Evolutionary conservation across 139 green algal genomes (phyloP), one percentile per base, ranked within the genome.

Genomic region (Chlorella vulgaris): DNA sequence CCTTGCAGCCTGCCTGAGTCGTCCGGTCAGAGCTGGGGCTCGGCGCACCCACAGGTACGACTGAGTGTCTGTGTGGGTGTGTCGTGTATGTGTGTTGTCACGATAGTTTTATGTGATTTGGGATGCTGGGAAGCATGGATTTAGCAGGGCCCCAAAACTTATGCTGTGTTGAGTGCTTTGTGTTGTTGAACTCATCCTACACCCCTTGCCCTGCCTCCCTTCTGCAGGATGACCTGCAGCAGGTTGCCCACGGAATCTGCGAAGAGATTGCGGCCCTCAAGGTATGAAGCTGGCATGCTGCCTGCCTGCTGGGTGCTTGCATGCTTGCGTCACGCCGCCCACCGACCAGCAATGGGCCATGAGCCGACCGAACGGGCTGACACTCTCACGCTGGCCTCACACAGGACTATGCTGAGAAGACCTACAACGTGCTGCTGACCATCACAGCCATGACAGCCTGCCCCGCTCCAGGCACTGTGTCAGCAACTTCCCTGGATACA

Each of bases 381-480:
- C 47, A 58, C 47, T 24, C 47, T 24, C 47, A 58, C 47, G 13
- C 13, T 15, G 15, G 13, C 47, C 15, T 65, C 8, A 15, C n/a
- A 21, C 55, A 65, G 55, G 15, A 15, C 5, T 65, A 65, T n/a
- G 55, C 55, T 29, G 55, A 65, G 55, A 31, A 28, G 22, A 65
- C 55, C 55, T 65, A 65, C 55, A 65, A n/a, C 55, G 55, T 65
- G 18, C 22, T 65, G 55, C 55, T 65, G 18, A 65, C 55, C 55
- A 65, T 65, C 55, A 65, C 55, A 5, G 55, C 55, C 55, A 65
- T 65, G 55, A 65, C 55, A 5, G 55, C 55, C 55, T 65, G 55
- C 22, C 55, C 55, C 18, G 55, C 55, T 29, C 18, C 55, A 65
- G 55, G 55, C 22, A 65, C 18, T 21, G 55, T 65, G 15, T 65